Percentiles rank a stretch among this genome's conserved stretches.
Evolutionary conservation across 1,284 basidiomycete species (phyloP).

Genomic region (Rhodofomes roseus): DNA sequence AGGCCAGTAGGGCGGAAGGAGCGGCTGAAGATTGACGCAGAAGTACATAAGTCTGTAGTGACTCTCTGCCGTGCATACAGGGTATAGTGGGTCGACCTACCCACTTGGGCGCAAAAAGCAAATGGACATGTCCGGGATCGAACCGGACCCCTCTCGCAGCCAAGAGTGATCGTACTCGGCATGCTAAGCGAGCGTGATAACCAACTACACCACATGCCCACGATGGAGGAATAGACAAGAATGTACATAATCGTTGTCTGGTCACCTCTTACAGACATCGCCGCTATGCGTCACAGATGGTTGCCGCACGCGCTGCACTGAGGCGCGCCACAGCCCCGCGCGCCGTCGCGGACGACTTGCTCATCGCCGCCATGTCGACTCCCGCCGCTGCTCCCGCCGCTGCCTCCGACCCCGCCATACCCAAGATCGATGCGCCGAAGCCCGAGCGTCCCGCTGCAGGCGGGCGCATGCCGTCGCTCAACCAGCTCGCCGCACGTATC

Average conservation of each 20-base stretch:
- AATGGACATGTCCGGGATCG: conserved; percentile 31
- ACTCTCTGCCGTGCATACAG: too few relatives aligned
- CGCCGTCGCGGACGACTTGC: not conserved
- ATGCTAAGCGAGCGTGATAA: conserved; percentile 48
- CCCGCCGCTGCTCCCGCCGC: conserved; percentile 18
- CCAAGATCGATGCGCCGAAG: conserved; percentile 33
- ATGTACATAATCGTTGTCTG: not conserved
- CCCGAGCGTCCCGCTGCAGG: conserved; percentile 33
- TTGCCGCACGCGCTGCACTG: not conserved
- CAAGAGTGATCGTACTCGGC: too few relatives aligned
- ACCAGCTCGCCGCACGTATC: conserved; percentile 76
- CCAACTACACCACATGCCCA: conserved; percentile 47
- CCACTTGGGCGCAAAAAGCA: too few relatives aligned
- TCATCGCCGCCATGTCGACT: conserved; percentile 26
- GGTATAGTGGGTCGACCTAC: too few relatives aligned
- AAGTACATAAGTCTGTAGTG: too few relatives aligned
- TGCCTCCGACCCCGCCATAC: conserved; percentile 2
- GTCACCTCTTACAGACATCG: not conserved
- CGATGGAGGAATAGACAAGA: too few relatives aligned
- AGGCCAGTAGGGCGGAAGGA: too few relatives aligned
- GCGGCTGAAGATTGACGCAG: too few relatives aligned
- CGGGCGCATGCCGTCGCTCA: conserved; percentile 64
- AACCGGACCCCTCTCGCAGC: conserved; percentile 32
- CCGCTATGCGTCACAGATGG: not conserved
- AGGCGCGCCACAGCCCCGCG: not conserved